Evolutionary conservation across 768 basidiomycete genomes (phyloP).

Genomic region (Hebeloma cylindrosporum): DNA sequence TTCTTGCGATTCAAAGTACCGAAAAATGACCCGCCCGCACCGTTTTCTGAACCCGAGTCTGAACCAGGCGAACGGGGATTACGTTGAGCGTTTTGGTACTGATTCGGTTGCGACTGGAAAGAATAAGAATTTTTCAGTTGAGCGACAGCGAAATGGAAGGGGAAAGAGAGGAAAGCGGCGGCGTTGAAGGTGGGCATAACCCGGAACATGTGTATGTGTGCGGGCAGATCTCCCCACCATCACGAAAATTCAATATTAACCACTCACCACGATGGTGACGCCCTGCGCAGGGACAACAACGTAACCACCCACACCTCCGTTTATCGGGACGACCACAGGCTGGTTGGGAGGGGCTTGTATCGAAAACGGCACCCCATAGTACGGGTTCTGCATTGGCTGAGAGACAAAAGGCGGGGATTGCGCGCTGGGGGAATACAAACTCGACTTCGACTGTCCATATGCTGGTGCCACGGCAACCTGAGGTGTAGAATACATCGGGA

Average conservation of each 20-base stretch:
- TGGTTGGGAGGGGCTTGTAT: slow-evolving; percentile 8
- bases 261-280: slow-evolving; percentile 13
- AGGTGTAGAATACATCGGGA: slow-evolving; percentile 5
- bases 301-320: slow-evolving; percentile 13
- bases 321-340: slow-evolving; percentile 12
- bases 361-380: neutral
- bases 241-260: neutral
- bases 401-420: neutral
- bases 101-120: neutral
- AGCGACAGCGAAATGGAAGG: neutral
- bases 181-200: neutral
- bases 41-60: neutral
- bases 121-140: neutral
- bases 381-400: neutral
- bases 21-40: slow-evolving; percentile 1
- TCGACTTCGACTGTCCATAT: slow-evolving; percentile 2
- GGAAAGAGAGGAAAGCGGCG: neutral
- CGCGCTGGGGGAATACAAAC: neutral
- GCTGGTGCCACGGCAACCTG: slow-evolving; percentile 1
- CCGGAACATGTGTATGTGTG: neutral
- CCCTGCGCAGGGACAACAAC: slow-evolving; percentile 14
- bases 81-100: neutral
- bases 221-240: neutral
- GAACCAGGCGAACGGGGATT: no score
- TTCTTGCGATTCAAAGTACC: neutral